phyloP scores from a whole-genome alignment of 2,329 filamentous ascomycete species.

The Beauveria sp. region DNA sequence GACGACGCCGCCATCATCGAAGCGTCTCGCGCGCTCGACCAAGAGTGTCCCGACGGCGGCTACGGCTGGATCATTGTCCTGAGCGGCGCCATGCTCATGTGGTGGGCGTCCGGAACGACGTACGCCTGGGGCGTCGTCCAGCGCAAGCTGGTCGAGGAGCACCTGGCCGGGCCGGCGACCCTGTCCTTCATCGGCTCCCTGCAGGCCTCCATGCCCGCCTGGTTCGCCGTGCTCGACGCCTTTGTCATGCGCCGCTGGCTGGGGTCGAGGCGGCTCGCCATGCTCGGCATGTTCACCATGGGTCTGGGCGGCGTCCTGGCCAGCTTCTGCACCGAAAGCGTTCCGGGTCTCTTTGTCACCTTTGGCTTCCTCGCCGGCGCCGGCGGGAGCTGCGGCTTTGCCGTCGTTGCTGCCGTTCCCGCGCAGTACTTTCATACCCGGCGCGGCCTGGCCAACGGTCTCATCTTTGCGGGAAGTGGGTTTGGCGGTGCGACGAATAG shows the following conservation, averaged over 20 bases:
- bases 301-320: constrained; percentile 30
- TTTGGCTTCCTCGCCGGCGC: constrained; percentile 54
- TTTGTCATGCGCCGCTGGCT: constrained; percentile 35
- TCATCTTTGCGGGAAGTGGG: constrained; percentile 46
- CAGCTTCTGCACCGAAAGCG: neutral
- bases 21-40: constrained; percentile 33
- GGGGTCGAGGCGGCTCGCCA: constrained; percentile 34
- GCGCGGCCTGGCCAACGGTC: constrained; percentile 50
- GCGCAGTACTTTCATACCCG: constrained; percentile 54
- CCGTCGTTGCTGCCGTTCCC: constrained; percentile 45
- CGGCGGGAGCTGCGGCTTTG: constrained; percentile 54
- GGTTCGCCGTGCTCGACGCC: constrained; percentile 41
- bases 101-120: constrained; percentile 44
- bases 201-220: constrained; percentile 30
- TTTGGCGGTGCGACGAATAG: constrained; percentile 21
- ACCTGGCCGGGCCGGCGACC: constrained; percentile 37
- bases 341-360: constrained; percentile 34
- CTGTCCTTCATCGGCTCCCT: constrained; percentile 50
- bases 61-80: constrained; percentile 45
- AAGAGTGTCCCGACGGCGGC: constrained; percentile 38
- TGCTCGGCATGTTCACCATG: constrained; percentile 40
- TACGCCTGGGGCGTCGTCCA: constrained; percentile 53
- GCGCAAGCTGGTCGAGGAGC: constrained; percentile 39
- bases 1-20: constrained; percentile 20
- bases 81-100: constrained; percentile 39